These are phyloP conservation scores for Cryptomeria japonica DNA, from an alignment of 75 land plant genomes.

Conservation along the genomic window DNA sequence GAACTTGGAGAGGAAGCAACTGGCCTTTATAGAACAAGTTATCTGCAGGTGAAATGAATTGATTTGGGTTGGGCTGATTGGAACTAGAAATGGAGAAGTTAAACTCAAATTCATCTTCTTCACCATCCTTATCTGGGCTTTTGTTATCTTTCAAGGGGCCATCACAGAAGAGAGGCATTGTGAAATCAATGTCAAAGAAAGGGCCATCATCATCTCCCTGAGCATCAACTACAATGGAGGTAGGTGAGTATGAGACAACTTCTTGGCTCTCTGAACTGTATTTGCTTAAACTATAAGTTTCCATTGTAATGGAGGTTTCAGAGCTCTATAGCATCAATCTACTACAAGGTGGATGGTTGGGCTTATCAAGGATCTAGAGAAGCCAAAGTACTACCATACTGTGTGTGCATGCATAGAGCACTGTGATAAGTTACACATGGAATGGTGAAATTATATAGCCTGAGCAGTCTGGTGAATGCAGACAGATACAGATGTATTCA, in stretches of 20 bases:
- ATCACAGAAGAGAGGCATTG: slow-evolving; percentile 44
- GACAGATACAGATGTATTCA: slow-evolving; percentile 2
- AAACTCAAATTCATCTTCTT: slow-evolving; percentile 24
- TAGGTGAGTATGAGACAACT: not conserved
- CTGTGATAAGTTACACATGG: not conserved
- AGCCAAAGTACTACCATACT: not conserved
- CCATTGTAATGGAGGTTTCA: not conserved
- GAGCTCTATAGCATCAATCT: not conserved
- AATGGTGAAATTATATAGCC: not conserved
- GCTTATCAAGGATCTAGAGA: not conserved
- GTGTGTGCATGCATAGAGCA: not conserved
- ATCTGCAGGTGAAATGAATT: slow-evolving; percentile 34
- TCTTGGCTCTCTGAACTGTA: not conserved
- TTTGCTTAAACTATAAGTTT: not conserved
- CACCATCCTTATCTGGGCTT: slow-evolving; percentile 6
- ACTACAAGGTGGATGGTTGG: not conserved
- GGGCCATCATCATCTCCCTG: slow-evolving; percentile 46
- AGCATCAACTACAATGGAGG: not conserved
- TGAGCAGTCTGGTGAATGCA: not conserved
- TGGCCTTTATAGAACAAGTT: slow-evolving; percentile 45
- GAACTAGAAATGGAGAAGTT: slow-evolving; percentile 19
- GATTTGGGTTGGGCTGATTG: slow-evolving; percentile 14
- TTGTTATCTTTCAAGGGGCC: not conserved
- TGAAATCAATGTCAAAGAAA: slow-evolving; percentile 64
- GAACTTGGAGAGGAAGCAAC: slow-evolving; percentile 37